Percentiles rank a stretch among this genome's conserved stretches.
phyloP scores from a whole-genome alignment of 2,329 filamentous ascomycete genomes.

The Fusarium abutilonis region DNA sequence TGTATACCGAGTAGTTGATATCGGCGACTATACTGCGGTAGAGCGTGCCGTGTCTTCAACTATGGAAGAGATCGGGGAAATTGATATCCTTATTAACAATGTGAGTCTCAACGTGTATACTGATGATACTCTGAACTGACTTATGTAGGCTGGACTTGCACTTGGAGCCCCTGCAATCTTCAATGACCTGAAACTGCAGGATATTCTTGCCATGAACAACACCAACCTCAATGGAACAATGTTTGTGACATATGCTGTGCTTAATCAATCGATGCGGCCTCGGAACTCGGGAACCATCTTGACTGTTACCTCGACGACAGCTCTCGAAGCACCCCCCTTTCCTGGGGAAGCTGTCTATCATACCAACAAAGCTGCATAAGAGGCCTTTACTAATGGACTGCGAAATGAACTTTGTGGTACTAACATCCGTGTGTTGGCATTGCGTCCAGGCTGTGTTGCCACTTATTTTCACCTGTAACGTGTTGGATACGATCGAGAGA shows the following conservation, averaged over 20 bases:
- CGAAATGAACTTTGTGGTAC: conserved; percentile 13
- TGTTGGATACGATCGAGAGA: conserved; percentile 12
- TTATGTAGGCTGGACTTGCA: conserved; percentile 16
- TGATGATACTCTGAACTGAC: background rate
- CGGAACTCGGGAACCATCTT: conserved; percentile 21
- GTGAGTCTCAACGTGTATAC: background rate
- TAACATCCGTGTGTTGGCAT: conserved; percentile 17
- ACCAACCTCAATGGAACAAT: conserved; percentile 50
- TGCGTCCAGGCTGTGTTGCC: conserved; percentile 21
- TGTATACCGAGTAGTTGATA: background rate
- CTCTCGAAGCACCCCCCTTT: conserved; percentile 14
- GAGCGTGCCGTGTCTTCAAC: conserved; percentile 3
- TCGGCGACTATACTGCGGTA: background rate
- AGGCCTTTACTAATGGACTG: conserved; percentile 17
- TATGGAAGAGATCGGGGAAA: conserved; percentile 10
- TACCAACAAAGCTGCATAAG: conserved; percentile 13
- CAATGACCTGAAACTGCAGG: conserved; percentile 8
- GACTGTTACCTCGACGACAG: conserved; percentile 22
- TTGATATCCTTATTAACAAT: conserved; percentile 32
- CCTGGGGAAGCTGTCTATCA: conserved; percentile 24
- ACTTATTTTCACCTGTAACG: conserved; percentile 31
- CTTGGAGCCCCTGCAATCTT: conserved; percentile 21
- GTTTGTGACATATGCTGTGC: conserved; percentile 49
- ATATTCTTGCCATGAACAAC: conserved; percentile 11
- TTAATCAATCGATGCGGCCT: conserved; percentile 16